Base-by-base conservation (phyloP, 78 protist species). In the Dictyostelium capitatum region DNA sequence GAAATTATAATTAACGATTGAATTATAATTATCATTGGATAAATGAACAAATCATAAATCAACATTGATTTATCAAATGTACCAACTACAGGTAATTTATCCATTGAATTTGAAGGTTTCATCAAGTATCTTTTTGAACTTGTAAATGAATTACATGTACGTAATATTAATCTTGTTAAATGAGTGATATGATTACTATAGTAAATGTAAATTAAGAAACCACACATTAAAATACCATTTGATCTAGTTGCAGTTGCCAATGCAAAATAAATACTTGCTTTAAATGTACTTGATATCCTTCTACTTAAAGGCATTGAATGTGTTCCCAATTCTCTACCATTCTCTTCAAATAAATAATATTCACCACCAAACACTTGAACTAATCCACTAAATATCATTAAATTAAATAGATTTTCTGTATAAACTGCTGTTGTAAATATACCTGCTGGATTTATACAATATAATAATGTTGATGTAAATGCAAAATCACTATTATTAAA, bases 391-490 rank as follows among this genome's bases (percentile, higher is more conserved):
- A 91, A 79, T 51, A 79, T 56, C 74, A 91, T 81, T 28, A 91
- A 47, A 51, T 48, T 73, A 43, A 91, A 91, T 65, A 74, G 12
- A 17, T 46, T 53, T 32, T 91, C 95, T 43, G 95, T 91, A 43
- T 91, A 91, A 12, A 87, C 37, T 48, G 93, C 83, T 19, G 70
- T 23, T 51, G 82, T 87, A 67, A 87, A 87, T 43, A 87, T 51
- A 46, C 80, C 82, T 8, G 93, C 93, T 77, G 93, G 93, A 78
- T 87, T 87, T 8, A 87, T 47, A 32, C 83, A 74, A 64, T 87
- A 87, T 28, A 87, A 50, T 30, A 87, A 48, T 4, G 84, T 23
- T 19, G 93, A 47, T 25, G 80, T 46, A 20, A 77, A 87, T 64
- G 84, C 50, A 41, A 77, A 25, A 17, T 77, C 80, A 11, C 41